Base-by-base conservation (phyloP, 2,329 filamentous ascomycete genomes). In the Arachnomyces sp. region DNA sequence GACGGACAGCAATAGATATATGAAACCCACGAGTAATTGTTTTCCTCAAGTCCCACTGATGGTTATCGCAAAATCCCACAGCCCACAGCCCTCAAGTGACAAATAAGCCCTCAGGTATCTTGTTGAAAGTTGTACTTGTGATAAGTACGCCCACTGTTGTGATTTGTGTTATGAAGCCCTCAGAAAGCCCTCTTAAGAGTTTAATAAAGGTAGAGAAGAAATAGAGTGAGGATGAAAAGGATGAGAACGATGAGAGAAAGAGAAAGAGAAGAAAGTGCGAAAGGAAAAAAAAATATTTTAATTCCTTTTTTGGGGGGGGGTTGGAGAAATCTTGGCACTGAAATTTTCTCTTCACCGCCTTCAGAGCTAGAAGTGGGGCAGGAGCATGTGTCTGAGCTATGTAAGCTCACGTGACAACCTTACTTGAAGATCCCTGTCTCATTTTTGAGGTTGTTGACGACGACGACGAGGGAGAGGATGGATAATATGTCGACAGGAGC, bases 71-170 rank as follows among this genome's bases (percentile, higher is more conserved):
- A 51, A 61, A 58, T 57, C 47, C 54, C 54, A 60, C 52, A 65
- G 60, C 62, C 63, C 60, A 60, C 60, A 62, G 61, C 59, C 60
- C 59, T 61, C 61, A 56, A 42, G 55, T 60, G 20, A 5, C 58
- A 58, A 50, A 53, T 43, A 54, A 61, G 52, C 58, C 59, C 60
- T 57, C 60, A 57, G 50, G 45, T 44, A 57, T 53, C 56, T 56
- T 56, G 53, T 58, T 60, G 57, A 56, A 55, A 7, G 9, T 53
- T 57, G 55, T 49, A 54, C 42, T 54, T 56, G 51, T 49, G 36
- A n/a, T 51, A 54, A 50, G 54, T 58, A 55, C 50, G 52, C 46
- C 55, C 56, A 55, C 20, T 25, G 20, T 25, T 25, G 9, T 25
- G 20, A 25, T 55, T 56, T 50, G 50, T 55, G 49, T 50, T 57